Base-by-base conservation (phyloP, 2,329 filamentous ascomycete genomes). In the Exophiala alcalophila region DNA sequence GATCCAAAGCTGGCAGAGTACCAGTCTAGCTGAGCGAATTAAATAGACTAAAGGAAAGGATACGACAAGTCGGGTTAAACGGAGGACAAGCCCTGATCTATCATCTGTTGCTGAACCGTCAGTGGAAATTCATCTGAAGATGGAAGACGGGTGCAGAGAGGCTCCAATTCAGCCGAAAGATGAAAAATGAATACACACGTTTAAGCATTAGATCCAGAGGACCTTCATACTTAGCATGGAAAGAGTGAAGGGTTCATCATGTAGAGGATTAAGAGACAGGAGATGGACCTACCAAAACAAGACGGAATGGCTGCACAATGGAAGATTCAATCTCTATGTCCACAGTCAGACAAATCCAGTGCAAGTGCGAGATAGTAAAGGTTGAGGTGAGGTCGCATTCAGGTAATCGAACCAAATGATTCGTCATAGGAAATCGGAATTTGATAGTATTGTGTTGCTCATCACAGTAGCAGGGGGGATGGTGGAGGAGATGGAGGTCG, bases 221-320 rank as follows among this genome's bases (percentile, higher is more conserved):
- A 47, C 65, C 72, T 72, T 78, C 73, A 77, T 74, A 67, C 64
- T 78, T 79, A 79, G 76, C 76, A 79, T 78, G 74, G 74, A 55
- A 54, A 49, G 78, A 76, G 76, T 71, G 74, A 65, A 63, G 61
- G 63, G 66, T 64, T 67, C 72, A 77, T 78, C 74, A 76, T 67
- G 21, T 36, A 30, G 24, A 61, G 61, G 36, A 33, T 23, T 44
- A 44, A 38, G 30, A 26, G 23, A 39, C 20, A 41, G 31, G 36
- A 41, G 30, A 25, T 15, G 15, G 32, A 47, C 49, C 50, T 42
- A 50, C 47, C 21, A 33, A 38, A 14, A 30, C 16, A 19, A 31
- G 10, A 20, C 11, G 12, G 8, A 28, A 27, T 19, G 23, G 24
- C 29, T 5, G 9, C 14, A 26, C 18, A 27, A 4, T 31, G 40